Base-by-base conservation (phyloP, 2,329 filamentous ascomycete genomes). In the Claviceps sp. region DNA sequence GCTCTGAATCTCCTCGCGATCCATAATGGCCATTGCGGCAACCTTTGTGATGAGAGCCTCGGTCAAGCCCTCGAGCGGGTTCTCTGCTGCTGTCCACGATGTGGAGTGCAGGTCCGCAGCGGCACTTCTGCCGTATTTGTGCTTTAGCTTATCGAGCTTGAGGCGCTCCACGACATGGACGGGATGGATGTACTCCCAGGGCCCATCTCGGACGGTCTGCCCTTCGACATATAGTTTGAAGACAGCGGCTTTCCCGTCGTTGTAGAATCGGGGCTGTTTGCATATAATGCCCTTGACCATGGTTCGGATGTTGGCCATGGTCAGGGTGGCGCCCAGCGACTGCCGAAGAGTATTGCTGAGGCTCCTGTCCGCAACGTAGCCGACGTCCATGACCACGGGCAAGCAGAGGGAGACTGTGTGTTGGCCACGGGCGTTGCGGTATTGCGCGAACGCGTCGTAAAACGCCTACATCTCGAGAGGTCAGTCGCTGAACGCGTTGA, bases 361-460 rank as follows among this genome's bases (percentile, higher is more conserved):
- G 38, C 17, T 46, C 13, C 52, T 55, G 11, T 60, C 56, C 1
- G 58, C 59, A 2, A 62, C 55, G 47, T 57, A 60, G 5, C 60
- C 60, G 4, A 61, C 58, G 24, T 58, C 55, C 26, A 56, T 44
- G 5, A 62, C 49, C 10, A 56, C 51, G 8, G 56, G 56, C 0
- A 62, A 17, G 49, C 58, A 55, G 19, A 62, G 51, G 2, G 54
- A 52, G 0, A 52, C 50, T 1, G 52, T 58, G 5, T 52, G 57
- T 2, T 68, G 59, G 1, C 67, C 67, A 39, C 34, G 51, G n/a
- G n/a, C 58, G 47, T 30, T 63, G 51, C 57, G 65, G 50, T 67
- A 59, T 3, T 60, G 56, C 0, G 68, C 68, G 7, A 73, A 62
- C 0, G 68, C 65, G 40, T 73, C 70, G 47, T 71, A 66, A 56